Conservation (phyloP, 2,329 filamentous ascomycete genomes). For the Fusarium lyarnte region DNA sequence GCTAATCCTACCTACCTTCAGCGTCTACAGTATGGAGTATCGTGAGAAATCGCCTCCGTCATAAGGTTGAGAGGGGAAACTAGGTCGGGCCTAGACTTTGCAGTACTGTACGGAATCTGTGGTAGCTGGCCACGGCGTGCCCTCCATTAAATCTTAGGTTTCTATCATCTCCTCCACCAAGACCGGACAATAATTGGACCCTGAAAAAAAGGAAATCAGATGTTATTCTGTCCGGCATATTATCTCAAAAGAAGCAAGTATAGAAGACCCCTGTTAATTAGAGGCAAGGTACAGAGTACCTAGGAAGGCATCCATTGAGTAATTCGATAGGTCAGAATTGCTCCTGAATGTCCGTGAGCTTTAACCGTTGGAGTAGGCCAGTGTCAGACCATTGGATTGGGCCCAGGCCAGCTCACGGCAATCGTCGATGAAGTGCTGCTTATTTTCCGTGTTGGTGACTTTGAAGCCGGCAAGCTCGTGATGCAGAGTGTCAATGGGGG, state of each 20-base stretch:
- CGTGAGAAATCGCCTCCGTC: slow-evolving; percentile 3
- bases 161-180: not conserved
- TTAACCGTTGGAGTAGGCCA: slow-evolving; percentile 8
- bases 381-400: slow-evolving; percentile 9
- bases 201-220: slow-evolving; percentile 1
- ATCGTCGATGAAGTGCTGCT: slow-evolving; percentile 27
- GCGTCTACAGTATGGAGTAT: not conserved
- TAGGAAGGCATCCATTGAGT: slow-evolving; percentile 1
- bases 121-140: not conserved
- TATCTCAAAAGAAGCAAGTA: slow-evolving; percentile 2
- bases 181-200: slow-evolving; percentile 6
- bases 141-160: not conserved
- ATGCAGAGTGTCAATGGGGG: slow-evolving; percentile 30
- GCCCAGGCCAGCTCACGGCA: not conserved
- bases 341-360: slow-evolving; percentile 6
- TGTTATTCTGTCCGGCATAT: slow-evolving; percentile 1
- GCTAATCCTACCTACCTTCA: slow-evolving; percentile 23
- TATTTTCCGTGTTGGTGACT: slow-evolving; percentile 11
- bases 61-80: not conserved
- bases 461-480: slow-evolving; percentile 25
- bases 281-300: not conserved
- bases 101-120: not conserved
- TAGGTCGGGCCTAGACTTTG: slow-evolving; percentile 4
- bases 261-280: slow-evolving; percentile 22
- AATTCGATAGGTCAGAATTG: slow-evolving; percentile 22